Conservation (phyloP, 768 basidiomycete genomes). For the Naganishia randhawae region DNA sequence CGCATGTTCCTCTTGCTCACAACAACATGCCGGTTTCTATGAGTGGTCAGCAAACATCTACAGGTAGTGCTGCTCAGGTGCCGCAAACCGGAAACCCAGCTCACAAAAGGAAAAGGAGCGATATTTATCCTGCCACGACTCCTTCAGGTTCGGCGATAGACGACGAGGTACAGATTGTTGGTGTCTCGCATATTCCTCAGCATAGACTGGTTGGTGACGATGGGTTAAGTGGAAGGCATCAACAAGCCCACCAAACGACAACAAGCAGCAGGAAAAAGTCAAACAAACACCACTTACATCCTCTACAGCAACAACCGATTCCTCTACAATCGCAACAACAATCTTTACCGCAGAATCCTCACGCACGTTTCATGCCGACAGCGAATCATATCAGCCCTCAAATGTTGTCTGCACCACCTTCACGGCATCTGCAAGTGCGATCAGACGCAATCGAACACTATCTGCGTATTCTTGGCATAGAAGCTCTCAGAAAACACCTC, state of each 20-base stretch:
- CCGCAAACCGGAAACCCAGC: background rate
- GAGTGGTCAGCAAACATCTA: background rate
- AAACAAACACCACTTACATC: conserved; percentile 26
- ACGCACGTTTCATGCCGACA: conserved; percentile 18
- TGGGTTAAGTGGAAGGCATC: conserved; percentile 10
- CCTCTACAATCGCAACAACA: conserved; percentile 37
- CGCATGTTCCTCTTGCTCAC: background rate
- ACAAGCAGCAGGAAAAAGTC: conserved; percentile 21
- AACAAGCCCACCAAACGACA: conserved; percentile 6
- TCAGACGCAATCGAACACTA: conserved; percentile 39
- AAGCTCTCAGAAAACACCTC: conserved; percentile 33
- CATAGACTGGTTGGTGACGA: conserved; percentile 18
- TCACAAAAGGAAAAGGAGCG: conserved; percentile 30
- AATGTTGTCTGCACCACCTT: conserved; percentile 26
- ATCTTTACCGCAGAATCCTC: conserved; percentile 35
- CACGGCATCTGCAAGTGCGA: conserved; percentile 37
- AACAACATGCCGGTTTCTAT: background rate
- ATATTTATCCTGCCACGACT: background rate
- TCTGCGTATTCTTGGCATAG: conserved; percentile 34
- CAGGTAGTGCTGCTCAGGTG: background rate
- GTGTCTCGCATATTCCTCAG: background rate
- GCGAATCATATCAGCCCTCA: conserved; percentile 30
- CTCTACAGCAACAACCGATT: conserved; percentile 4
- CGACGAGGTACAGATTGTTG: conserved; percentile 17
- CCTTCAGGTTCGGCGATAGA: background rate